Conservation (phyloP, 495 filamentous ascomycete species). For the Talaromyces adpressus region DNA sequence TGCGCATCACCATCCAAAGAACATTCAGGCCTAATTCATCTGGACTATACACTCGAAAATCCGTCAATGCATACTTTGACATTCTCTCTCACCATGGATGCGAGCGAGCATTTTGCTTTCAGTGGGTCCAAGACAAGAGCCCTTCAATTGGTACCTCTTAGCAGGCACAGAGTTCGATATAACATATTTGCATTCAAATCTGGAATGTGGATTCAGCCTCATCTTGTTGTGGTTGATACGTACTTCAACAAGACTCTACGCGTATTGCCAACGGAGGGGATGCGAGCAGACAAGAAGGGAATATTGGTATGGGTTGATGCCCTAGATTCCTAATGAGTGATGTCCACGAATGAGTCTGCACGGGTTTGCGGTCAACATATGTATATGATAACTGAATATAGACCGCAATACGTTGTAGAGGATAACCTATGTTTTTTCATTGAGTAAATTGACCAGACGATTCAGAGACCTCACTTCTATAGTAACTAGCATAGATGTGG, state of each 20-base stretch:
- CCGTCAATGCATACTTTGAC: conserved; percentile 89
- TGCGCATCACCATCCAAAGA: conserved; percentile 41
- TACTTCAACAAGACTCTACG: conserved; percentile 84
- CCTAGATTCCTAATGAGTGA: conserved; percentile 23
- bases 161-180: conserved; percentile 62
- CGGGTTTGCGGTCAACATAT: neutral
- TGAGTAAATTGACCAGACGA: no score
- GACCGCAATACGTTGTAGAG: neutral
- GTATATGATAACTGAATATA: neutral
- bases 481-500: no score
- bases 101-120: conserved; percentile 87
- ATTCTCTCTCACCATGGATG: conserved; percentile 87
- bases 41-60: conserved; percentile 80
- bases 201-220: conserved; percentile 65
- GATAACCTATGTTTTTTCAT: neutral
- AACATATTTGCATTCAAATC: conserved; percentile 51
- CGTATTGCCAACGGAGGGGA: conserved; percentile 64
- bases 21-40: conserved; percentile 38
- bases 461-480: no score
- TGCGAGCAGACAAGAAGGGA: conserved; percentile 67
- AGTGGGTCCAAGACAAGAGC: conserved; percentile 75
- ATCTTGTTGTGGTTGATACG: conserved; percentile 71
- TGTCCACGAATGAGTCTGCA: neutral
- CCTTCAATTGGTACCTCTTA: conserved; percentile 72
- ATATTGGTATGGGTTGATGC: conserved; percentile 59